Evolutionary conservation across 371 early-diverging fungal species (phyloP), one percentile per base, ranked within the genome.

Genomic region (Actinomucor elegans): DNA sequence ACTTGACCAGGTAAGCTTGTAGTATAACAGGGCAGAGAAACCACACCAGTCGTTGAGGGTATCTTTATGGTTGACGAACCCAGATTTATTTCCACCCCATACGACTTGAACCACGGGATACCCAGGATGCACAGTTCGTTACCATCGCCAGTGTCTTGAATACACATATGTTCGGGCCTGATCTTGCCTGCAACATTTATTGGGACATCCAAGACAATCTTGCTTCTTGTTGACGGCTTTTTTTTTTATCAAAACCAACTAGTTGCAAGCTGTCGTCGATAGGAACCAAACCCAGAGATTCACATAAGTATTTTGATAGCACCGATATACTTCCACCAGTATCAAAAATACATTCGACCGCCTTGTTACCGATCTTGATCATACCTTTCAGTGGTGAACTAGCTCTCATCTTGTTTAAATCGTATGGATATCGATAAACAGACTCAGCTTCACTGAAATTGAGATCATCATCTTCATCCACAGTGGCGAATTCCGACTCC

Each of bases 31-130:
- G 47, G 41, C 1, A 61, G 32, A 1, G 21, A 31, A 5, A 55
- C 31, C 0, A n/a, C 10, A 23, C 58, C 55, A 31, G 28, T 20
- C 3, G 28, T 34, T 4, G 52, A 43, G 17, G 61, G 61, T 6
- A 61, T 31, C 9, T 18, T 15, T 3, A 61, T 52, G 18, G 23
- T n/a, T 0, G 44, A 41, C 0, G 29, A 23, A 1, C 8, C 28
- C 7, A 47, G 17, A 24, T 54, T 29, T 0, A 46, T 6, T 4
- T 33, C 34, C 5, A 65, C 26, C 26, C 57, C 54, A 53, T 59
- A 57, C 0, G 56, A 42, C 20, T 50, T 46, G 29, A 65, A 52
- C 46, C 55, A 65, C 6, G 59, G 52, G 1, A 59, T 26, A 20
- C 65, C 65, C 0, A 65, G 12, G 1, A 59, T 12, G 35, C 52